Base-by-base conservation (phyloP, 176 grass and related monocot species). In the Lolium multiflorum region DNA sequence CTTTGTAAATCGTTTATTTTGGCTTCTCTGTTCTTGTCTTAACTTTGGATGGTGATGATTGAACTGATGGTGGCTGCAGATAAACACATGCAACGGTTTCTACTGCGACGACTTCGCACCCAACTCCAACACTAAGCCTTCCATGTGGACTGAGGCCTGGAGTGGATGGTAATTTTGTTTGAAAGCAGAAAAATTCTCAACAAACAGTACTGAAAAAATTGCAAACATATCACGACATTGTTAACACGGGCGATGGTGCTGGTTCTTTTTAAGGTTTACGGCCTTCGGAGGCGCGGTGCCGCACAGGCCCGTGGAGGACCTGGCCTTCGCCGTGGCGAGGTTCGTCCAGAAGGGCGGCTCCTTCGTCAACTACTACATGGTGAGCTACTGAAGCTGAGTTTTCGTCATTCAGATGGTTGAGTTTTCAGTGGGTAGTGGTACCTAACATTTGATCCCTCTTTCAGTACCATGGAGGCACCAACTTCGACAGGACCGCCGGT, bases 351-450 rank as follows among this genome's bases (percentile, higher is more conserved):
- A 96, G 84, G 97, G 97, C 16, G 97, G 97, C 59, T 99, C 97
- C 22, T 99, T 92, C 77, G 87, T 99, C 21, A 99, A 99, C 80
- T 99, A 99, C 87, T 99, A 99, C 86, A 99, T 99, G 97, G 97
- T 99, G 82, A 90, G 84, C 16, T 55, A 49, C 21, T 18, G 4
- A 39, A 21, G 22, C 81, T 64, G 1, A 13, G 35, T 21, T 50
- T 50, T 77, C 2, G 4, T 55, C 88, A 61, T 51, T 50, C 54
- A 64, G 71, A 48, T 68, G 69, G 6, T 31, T 67, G 9, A 5
- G 11, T 5, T 50, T 50, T 67, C 38, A 6, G 0, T 24, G 43
- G 18, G 47, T 51, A 14, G 48, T 59, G 67, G 21, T 48, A 31
- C 58, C 79, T 78, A 78, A 38, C 69, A 71, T 55, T 18, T 61